phyloP scores from a whole-genome alignment of 192 early-diverging fungal genomes.

The Haplosporangium gracile region DNA sequence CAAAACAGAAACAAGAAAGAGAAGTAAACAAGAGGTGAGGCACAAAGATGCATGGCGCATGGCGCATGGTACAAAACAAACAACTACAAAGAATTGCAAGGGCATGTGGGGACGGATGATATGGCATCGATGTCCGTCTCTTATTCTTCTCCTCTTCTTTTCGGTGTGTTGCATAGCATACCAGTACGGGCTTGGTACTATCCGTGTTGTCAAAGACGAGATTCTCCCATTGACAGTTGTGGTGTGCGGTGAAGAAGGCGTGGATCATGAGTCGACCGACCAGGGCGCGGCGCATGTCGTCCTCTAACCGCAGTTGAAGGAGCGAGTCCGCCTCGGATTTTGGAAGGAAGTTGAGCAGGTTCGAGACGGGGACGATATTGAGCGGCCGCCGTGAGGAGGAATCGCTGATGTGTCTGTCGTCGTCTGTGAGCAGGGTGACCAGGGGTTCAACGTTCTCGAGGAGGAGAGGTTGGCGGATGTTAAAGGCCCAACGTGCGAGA shows the following conservation, averaged over 20 bases:
- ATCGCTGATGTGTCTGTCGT: neutral
- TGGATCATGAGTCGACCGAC: constrained; percentile 42
- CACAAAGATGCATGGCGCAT: constrained; percentile 2
- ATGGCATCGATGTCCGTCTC: neutral
- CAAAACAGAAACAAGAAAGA: constrained; percentile 2
- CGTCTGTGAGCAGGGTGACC: constrained; percentile 40
- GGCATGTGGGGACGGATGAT: constrained; percentile 1
- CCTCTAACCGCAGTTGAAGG: constrained; percentile 30
- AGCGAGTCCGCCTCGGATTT: constrained; percentile 31
- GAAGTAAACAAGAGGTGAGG: neutral
- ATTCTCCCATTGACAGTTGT: constrained; percentile 42
- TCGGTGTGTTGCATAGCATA: constrained; percentile 3
- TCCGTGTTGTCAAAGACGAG: constrained; percentile 36
- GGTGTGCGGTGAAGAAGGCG: constrained; percentile 45
- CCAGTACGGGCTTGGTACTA: constrained; percentile 24
- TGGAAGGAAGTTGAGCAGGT: constrained; percentile 46
- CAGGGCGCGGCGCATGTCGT: constrained; percentile 44
- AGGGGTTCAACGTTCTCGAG: constrained; percentile 47
- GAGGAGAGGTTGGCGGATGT: constrained; percentile 47
- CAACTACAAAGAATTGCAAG: neutral
- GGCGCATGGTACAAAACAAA: neutral
- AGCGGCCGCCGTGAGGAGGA: neutral
- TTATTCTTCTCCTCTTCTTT: neutral
- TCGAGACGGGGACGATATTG: constrained; percentile 45
- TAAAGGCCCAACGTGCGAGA: constrained; percentile 53